Evolutionary conservation across 345 rosid genomes (phyloP), one percentile per base, ranked within the genome.

Genomic region (Gossypium ekmanianum): DNA sequence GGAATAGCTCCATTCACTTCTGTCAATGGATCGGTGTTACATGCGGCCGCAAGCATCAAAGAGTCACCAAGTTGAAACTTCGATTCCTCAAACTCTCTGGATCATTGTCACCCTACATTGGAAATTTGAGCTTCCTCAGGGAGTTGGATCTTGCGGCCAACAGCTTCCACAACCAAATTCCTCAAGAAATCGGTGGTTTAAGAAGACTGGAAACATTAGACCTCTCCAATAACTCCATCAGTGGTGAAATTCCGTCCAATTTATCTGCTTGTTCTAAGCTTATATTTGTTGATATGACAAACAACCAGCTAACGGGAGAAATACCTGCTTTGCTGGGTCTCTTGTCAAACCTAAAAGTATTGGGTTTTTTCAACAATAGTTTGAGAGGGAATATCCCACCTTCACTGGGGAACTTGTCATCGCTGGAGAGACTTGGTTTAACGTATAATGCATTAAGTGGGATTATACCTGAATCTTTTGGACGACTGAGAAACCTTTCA

Each of bases 211-310:
- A 45, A 3, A 2, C 0, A 1, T 27, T 80, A 0, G 0, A 0
- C 1, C 43, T 73, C 2, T 1, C 1, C 3, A 16, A 55, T 17
- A 80, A 76, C 17, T 56, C 57, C 12, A 3, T 80, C 0, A 10
- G 2, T 22, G 83, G 79, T 4, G 22, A 43, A 68, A 80, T 80
- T 39, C 83, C 79, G 2, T n/a, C 73, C 26, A 80, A 73, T 43
- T n/a, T 76, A 1, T 66, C 82, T 3, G 3, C 14, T 9, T 80
- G 79, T 61, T 68, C 69, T 16, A 44, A 22, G 5, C 79, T 80
- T 8, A 0, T 0, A 7, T 0, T 0, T 1, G 0, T 76, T 3
- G 0, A 3, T 18, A 3, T 65, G 12, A 0, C 2, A 0, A 3
- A 2, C 11, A 76, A 76, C 58, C 9, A 11, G 44, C 43, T 76